A percentile compares a stretch with the other conserved stretches of the same genome.
These are phyloP conservation scores for Eudorina sp. DNA, from an alignment of 139 green algal species.

Conservation along the genomic window DNA sequence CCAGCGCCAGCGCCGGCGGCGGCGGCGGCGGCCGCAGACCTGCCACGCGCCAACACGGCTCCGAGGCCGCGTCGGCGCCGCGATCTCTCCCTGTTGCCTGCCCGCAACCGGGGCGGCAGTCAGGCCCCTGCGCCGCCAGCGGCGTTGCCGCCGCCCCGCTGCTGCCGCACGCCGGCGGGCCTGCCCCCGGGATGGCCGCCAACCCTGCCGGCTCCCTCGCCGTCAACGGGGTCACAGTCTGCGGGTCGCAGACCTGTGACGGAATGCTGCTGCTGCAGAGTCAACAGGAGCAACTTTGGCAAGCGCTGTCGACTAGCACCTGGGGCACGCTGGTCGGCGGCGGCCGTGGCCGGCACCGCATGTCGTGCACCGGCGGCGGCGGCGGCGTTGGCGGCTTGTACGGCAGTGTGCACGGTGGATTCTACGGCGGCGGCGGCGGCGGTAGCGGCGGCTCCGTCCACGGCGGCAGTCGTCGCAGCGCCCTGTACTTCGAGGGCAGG, in stretches of 20 bases:
- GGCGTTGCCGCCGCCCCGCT: no score
- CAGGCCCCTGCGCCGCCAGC: no score
- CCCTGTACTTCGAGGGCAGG: not conserved
- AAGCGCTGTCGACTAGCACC: not conserved
- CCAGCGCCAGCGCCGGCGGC: not conserved
- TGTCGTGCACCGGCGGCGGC: not conserved
- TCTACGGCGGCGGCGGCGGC: not conserved
- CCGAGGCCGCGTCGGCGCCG: no score
- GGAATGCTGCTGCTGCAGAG: not conserved
- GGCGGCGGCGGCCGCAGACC: no score
- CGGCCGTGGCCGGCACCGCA: not conserved
- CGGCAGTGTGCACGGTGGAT: no score
- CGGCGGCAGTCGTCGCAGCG: not conserved
- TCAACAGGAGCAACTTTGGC: slow-evolving; percentile 10
- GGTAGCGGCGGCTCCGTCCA: not conserved
- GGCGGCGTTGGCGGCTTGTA: not conserved
- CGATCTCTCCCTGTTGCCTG: no score
- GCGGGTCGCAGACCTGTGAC: not conserved
- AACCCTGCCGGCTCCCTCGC: no score
- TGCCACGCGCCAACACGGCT: no score
- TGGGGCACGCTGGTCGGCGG: slow-evolving; percentile 4
- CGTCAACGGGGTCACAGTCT: no score
- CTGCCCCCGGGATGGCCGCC: no score
- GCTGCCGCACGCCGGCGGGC: no score
- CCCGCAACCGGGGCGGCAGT: no score